phyloP scores from a whole-genome alignment of 148 eudicot genomes.

The Rheum nobile region DNA sequence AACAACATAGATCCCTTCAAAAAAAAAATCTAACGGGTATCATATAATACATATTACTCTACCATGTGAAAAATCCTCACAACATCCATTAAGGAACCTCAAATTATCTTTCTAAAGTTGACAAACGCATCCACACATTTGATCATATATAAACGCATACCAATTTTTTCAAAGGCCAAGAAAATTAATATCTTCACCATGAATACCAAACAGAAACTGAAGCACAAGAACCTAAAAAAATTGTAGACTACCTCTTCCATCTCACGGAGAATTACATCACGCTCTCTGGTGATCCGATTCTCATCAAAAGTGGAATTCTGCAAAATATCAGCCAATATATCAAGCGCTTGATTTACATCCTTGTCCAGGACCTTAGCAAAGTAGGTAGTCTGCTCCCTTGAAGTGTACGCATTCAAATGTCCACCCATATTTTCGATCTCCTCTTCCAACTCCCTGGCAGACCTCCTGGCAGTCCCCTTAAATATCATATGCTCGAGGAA shows the following conservation, averaged over 20 bases:
- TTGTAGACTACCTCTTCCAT: slow-evolving; percentile 60
- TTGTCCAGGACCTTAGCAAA: slow-evolving; percentile 66
- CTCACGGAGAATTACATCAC: slow-evolving; percentile 82
- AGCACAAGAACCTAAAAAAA: not conserved
- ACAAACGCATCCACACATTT: not conserved
- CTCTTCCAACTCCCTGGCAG: slow-evolving; percentile 48
- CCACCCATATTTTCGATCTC: slow-evolving; percentile 93
- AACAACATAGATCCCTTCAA: not conserved
- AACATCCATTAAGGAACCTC: not conserved
- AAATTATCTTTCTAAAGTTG: not conserved
- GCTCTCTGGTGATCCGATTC: slow-evolving; percentile 38
- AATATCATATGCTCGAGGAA: slow-evolving; percentile 76
- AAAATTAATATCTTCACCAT: not conserved
- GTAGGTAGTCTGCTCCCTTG: slow-evolving; percentile 77
- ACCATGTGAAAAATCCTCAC: not conserved
- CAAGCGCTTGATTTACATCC: slow-evolving; percentile 51
- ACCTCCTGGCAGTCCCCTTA: slow-evolving; percentile 56
- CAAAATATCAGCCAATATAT: slow-evolving; percentile 70
- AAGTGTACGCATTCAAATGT: slow-evolving; percentile 83
- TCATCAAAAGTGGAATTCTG: slow-evolving; percentile 82
- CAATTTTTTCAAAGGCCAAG: not conserved
- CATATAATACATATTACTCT: not conserved
- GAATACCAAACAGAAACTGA: not conserved
- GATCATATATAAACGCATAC: not conserved
- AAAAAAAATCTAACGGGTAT: not conserved